Evolutionary conservation across 148 eudicot genomes (phyloP), one percentile per base, ranked within the genome.

Genomic region (Fallopia convolvulus): DNA sequence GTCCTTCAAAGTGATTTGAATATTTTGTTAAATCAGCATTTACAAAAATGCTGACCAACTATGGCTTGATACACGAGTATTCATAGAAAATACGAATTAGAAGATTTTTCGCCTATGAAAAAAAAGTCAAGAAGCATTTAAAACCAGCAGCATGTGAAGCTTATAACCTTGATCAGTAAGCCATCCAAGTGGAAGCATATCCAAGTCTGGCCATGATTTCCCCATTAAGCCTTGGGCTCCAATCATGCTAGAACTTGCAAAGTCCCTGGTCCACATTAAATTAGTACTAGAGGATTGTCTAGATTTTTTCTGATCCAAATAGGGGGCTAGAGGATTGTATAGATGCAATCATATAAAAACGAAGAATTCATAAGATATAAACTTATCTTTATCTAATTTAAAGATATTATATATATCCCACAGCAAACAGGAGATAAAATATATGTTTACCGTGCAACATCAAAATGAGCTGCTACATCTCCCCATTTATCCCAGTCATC

Each of bases 141-240:
- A 55, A 55, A 55, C 61, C 61, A 55, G 13, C 61, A 55, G 13
- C 32, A 65, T 23, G 72, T 68, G 71, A 68, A 32, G 20, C n/a
- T 52, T 61, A 63, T 77, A 80, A 93, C 99, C 98, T 81, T 87
- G 81, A 74, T 85, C 86, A 77, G 97, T 91, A 58, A 96, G 95
- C 98, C 97, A 91, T 77, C 99, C 99, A 23, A 96, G 82, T 10
- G 99, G 99, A 32, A 96, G 89, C 99, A 96, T 96, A 89, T 96
- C 99, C 61, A 87, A 82, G 82, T 96, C 99, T 11, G 99, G 99
- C 99, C 99, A 96, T 33, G 99, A 93, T 47, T 83, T 89, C 53
- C 99, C 99, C 47, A 74, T 65, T 82, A 91, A 82, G 65, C 97
- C 94, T 74, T 75, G 81, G 70, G 87, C 83, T 74, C 97, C 99